Evolutionary conservation across 257 asterid genomes (phyloP).

Genomic region (Solanum dulcamara): DNA sequence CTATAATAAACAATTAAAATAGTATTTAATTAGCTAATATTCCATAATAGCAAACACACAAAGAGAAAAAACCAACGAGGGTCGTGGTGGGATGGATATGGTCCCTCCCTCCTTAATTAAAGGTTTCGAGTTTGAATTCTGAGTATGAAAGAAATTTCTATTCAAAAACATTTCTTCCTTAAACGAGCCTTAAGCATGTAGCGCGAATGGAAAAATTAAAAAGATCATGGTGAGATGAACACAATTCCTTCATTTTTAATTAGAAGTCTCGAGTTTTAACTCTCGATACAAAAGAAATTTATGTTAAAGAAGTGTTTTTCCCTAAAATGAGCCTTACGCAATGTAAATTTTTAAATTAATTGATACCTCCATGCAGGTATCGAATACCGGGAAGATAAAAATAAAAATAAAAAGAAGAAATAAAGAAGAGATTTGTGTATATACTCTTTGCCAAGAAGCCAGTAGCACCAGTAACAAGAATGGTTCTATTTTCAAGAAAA

Average conservation of each 20-base stretch:
- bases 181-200: neutral
- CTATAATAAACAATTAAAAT: conserved; percentile 23
- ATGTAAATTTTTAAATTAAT: neutral
- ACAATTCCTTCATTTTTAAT: neutral
- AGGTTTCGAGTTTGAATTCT: neutral
- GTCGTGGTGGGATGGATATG: neutral
- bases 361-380: neutral
- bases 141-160: neutral
- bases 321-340: neutral
- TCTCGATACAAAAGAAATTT: neutral
- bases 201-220: neutral
- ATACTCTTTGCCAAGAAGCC: conserved; percentile 88
- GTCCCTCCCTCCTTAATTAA: neutral
- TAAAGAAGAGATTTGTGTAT: neutral
- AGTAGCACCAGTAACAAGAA: conserved; percentile 69
- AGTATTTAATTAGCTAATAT: neutral
- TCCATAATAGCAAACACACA: neutral
- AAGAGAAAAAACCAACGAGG: neutral
- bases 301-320: too few species aligned
- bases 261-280: neutral
- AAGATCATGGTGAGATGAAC: neutral
- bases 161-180: neutral
- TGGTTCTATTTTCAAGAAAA: conserved; percentile 42
- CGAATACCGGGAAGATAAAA: fast-evolving
- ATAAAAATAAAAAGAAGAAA: neutral